phyloP scores from a whole-genome alignment of 192 early-diverging fungal species.

The Coemansia sp. region DNA sequence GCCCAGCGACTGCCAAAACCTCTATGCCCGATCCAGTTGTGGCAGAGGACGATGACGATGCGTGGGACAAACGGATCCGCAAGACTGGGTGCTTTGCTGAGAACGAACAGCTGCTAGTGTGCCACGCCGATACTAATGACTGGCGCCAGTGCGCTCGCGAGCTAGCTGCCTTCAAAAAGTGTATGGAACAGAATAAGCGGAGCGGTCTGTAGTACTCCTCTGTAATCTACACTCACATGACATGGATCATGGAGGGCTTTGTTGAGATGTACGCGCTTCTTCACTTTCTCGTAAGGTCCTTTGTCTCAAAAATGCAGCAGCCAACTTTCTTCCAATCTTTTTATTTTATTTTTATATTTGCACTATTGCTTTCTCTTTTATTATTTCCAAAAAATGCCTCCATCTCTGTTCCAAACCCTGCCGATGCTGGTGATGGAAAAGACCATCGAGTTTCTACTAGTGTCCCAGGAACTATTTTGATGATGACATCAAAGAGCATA shows the following conservation, averaged over 20 bases:
- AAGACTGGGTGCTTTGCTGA: conserved; percentile 78
- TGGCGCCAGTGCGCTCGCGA: conserved; percentile 82
- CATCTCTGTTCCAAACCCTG: not conserved
- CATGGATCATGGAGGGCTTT: no score
- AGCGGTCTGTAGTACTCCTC: not conserved
- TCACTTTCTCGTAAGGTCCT: no score
- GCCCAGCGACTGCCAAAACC: not conserved
- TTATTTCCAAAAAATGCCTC: not conserved
- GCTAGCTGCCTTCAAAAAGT: conserved; percentile 77
- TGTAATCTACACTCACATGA: not conserved
- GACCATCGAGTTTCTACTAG: not conserved
- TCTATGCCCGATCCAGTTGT: not conserved
- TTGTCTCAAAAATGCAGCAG: no score
- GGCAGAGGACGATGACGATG: conserved; percentile 72
- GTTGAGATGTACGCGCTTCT: no score
- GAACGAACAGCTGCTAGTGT: conserved; percentile 81
- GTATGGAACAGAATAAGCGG: conserved; percentile 57
- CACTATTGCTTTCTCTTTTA: no score
- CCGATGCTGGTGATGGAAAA: not conserved
- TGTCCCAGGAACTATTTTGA: not conserved
- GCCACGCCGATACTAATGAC: conserved; percentile 83
- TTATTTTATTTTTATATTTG: no score
- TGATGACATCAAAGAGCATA: not conserved
- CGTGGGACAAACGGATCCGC: conserved; percentile 75
- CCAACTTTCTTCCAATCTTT: no score